These are phyloP conservation scores for Pyrenophora seminiperda DNA, from an alignment of 2,329 filamentous ascomycete species.

Conservation along the genomic window DNA sequence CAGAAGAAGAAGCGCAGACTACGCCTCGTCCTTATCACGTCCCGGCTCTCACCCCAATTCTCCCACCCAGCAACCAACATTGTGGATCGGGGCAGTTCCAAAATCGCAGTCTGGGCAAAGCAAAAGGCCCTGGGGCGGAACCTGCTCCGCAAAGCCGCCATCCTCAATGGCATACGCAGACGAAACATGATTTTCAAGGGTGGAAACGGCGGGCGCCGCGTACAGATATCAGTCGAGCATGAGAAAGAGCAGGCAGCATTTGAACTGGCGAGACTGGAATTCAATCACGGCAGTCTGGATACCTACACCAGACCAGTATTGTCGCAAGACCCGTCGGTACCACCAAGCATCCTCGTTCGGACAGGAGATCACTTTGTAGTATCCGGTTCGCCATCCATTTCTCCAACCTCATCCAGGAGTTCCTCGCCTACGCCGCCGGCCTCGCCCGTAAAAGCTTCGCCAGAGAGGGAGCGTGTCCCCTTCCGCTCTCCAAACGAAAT, in stretches of 20 bases:
- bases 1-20: slow-evolving; percentile 70
- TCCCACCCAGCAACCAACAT: slow-evolving; percentile 73
- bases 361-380: slow-evolving; percentile 22
- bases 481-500: slow-evolving; percentile 44
- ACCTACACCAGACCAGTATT: slow-evolving; percentile 38
- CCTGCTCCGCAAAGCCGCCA: slow-evolving; percentile 67
- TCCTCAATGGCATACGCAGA: slow-evolving; percentile 65
- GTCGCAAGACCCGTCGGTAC: slow-evolving; percentile 17
- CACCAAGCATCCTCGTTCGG: slow-evolving; percentile 19
- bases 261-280: slow-evolving; percentile 38
- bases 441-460: slow-evolving; percentile 8
- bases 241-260: slow-evolving; percentile 41
- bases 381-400: slow-evolving; percentile 22
- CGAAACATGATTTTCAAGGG: slow-evolving; percentile 37
- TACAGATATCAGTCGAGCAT: slow-evolving; percentile 32
- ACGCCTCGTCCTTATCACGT: slow-evolving; percentile 67
- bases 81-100: slow-evolving; percentile 63
- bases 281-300: slow-evolving; percentile 40
- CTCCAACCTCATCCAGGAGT: slow-evolving; percentile 24
- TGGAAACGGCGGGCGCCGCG: slow-evolving; percentile 19
- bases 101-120: slow-evolving; percentile 54
- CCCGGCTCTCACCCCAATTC: slow-evolving; percentile 70
- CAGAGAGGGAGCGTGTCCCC: slow-evolving; percentile 8
- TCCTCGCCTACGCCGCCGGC: slow-evolving; percentile 25
- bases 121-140: slow-evolving; percentile 56